These are phyloP conservation scores for Rhodotorula sp. DNA, from an alignment of 1,284 basidiomycete species.

Conservation along the genomic window DNA sequence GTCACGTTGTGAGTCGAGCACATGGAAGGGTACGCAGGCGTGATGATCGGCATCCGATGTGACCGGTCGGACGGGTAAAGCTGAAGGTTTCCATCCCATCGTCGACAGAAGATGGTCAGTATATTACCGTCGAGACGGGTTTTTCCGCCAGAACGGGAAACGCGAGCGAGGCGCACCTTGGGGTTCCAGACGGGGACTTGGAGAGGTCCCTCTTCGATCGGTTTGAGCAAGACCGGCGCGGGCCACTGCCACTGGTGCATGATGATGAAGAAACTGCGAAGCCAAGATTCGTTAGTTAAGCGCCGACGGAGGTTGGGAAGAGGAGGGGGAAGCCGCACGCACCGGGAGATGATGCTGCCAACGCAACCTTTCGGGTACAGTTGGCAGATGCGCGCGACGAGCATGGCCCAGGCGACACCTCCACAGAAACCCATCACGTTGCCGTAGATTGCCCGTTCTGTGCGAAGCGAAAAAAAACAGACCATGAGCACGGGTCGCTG, in stretches of 20 bases:
- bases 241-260: conserved; percentile 69
- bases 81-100: conserved; percentile 51
- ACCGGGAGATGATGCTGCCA: conserved; percentile 92
- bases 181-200: conserved; percentile 98
- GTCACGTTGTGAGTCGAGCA: conserved; percentile 98
- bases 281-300: no score
- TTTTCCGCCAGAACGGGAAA: no score
- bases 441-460: conserved; percentile 83
- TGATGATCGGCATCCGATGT: conserved; percentile 99
- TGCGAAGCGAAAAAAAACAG: no score
- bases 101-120: background rate
- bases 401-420: conserved; percentile 98
- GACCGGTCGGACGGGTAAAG: conserved; percentile 88
- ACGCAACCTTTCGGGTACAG: conserved; percentile 93
- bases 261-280: conserved; percentile 36
- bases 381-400: conserved; percentile 98
- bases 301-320: no score
- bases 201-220: conserved; percentile 91
- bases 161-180: conserved; percentile 58
- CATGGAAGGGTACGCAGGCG: conserved; percentile 99
- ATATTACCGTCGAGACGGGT: no score
- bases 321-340: conserved; percentile 48
- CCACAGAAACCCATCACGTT: conserved; percentile 98
- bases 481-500: no score
- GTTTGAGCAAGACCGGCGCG: conserved; percentile 91